phyloP scores from a whole-genome alignment of 2,329 filamentous ascomycete genomes.

The Didymella exigua region DNA sequence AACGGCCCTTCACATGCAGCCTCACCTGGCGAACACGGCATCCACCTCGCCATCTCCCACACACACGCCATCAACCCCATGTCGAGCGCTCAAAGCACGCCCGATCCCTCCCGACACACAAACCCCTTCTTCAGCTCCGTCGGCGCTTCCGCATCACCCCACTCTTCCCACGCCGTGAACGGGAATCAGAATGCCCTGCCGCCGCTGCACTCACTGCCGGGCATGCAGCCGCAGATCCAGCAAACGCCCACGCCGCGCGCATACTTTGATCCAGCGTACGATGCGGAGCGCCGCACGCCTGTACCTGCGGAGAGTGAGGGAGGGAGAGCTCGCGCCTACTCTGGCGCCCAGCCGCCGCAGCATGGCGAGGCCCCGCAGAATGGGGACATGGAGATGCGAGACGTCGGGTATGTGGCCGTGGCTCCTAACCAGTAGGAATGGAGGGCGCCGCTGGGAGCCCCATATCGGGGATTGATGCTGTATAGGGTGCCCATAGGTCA shows the following conservation, averaged over 20 bases:
- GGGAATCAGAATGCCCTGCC: slow-evolving; percentile 35
- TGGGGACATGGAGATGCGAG: slow-evolving; percentile 51
- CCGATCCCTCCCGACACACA: slow-evolving; percentile 39
- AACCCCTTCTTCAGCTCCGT: slow-evolving; percentile 41
- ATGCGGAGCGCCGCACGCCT: slow-evolving; percentile 34
- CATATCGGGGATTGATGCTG: not conserved
- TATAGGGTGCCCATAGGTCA: not conserved
- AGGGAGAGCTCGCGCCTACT: slow-evolving; percentile 36
- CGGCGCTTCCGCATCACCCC: slow-evolving; percentile 32
- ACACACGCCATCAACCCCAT: slow-evolving; percentile 36
- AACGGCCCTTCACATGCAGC: slow-evolving; percentile 16
- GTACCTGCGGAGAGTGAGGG: slow-evolving; percentile 30
- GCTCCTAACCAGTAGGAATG: slow-evolving; percentile 37
- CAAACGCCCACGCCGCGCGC: slow-evolving; percentile 27
- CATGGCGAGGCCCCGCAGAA: slow-evolving; percentile 40
- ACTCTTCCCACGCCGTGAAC: slow-evolving; percentile 36
- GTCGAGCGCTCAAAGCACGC: slow-evolving; percentile 48
- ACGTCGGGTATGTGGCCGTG: slow-evolving; percentile 47
- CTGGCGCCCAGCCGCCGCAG: slow-evolving; percentile 31
- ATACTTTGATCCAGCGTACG: slow-evolving; percentile 44
- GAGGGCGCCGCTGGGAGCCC: not conserved
- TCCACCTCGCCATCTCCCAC: slow-evolving; percentile 19
- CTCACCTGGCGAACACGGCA: slow-evolving; percentile 22
- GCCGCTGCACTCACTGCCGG: slow-evolving; percentile 33
- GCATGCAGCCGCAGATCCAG: slow-evolving; percentile 31